Evolutionary conservation across 805 yeast species (phyloP).

Genomic region (Tanozyma kutaoensis): DNA sequence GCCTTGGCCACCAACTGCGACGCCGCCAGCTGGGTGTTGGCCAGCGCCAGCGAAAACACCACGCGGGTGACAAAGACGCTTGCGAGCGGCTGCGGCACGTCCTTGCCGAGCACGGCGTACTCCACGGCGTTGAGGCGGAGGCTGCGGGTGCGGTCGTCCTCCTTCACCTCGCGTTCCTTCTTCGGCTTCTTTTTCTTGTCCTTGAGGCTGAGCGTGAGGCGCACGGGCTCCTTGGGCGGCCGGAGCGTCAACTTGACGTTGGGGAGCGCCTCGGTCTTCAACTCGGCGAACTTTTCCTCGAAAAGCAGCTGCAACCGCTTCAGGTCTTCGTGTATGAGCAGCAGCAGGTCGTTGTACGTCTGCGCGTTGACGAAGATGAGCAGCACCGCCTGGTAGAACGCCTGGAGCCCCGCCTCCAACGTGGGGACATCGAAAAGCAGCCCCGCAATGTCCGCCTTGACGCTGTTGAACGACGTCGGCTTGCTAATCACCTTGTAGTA

Average conservation of each 20-base stretch:
- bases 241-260: too few species aligned
- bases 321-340: conserved; percentile 65
- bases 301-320: conserved; percentile 41
- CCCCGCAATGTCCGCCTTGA: conserved; percentile 40
- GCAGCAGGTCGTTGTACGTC: conserved; percentile 59
- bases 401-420: conserved; percentile 34
- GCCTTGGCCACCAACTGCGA: conserved; percentile 1
- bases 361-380: conserved; percentile 72
- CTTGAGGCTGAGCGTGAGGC: conserved; percentile 16
- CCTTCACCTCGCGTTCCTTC: too few species aligned
- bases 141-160: too few species aligned
- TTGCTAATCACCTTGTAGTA: conserved; percentile 58
- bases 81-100: too few species aligned
- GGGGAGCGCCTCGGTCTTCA: conserved; percentile 9
- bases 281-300: conserved; percentile 21
- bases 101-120: too few species aligned
- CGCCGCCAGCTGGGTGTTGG: too few species aligned
- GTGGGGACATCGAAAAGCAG: conserved; percentile 21
- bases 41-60: too few species aligned
- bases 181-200: conserved; percentile 1
- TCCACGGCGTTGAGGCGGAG: too few species aligned
- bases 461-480: conserved; percentile 61
- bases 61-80: too few species aligned
- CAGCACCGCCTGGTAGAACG: conserved; percentile 43
- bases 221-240: conserved; percentile 9